phyloP scores from a whole-genome alignment of 2,329 filamentous ascomycete genomes.

The Arthrobotrys iridis region DNA sequence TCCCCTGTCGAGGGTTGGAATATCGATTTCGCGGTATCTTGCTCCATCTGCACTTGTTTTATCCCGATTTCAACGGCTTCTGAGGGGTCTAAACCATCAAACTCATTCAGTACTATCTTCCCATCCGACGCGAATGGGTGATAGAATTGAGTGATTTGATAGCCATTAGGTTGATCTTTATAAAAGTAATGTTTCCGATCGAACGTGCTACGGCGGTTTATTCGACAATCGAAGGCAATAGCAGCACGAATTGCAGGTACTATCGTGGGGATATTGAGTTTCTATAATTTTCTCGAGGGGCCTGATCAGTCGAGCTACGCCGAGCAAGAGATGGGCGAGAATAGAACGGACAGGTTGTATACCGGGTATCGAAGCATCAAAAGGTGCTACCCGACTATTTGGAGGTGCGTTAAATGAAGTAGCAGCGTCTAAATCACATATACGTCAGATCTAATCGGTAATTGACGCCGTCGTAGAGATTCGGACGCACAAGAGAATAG shows the following conservation, averaged over 20 bases:
- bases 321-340: background rate
- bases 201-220: slow-evolving; percentile 82
- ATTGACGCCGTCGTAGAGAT: background rate
- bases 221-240: slow-evolving; percentile 79
- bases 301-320: slow-evolving; percentile 80
- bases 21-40: slow-evolving; percentile 65
- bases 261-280: slow-evolving; percentile 82
- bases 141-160: slow-evolving; percentile 98
- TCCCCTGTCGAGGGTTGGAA: slow-evolving; percentile 74
- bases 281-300: slow-evolving; percentile 65
- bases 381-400: slow-evolving; percentile 87
- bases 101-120: slow-evolving; percentile 59
- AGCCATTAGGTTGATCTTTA: slow-evolving; percentile 95
- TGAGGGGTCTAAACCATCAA: slow-evolving; percentile 66
- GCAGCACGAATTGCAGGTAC: slow-evolving; percentile 91
- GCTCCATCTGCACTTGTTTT: slow-evolving; percentile 95
- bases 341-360: slow-evolving; percentile 73
- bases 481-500: slow-evolving; percentile 76
- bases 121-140: slow-evolving; percentile 68
- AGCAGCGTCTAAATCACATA: slow-evolving; percentile 62
- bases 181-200: slow-evolving; percentile 99
- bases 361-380: slow-evolving; percentile 89
- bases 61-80: slow-evolving; percentile 79
- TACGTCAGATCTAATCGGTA: background rate
- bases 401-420: slow-evolving; percentile 74